These are phyloP conservation scores for Pisolithus thermaeus DNA, from an alignment of 1,284 basidiomycete species.

Conservation along the genomic window DNA sequence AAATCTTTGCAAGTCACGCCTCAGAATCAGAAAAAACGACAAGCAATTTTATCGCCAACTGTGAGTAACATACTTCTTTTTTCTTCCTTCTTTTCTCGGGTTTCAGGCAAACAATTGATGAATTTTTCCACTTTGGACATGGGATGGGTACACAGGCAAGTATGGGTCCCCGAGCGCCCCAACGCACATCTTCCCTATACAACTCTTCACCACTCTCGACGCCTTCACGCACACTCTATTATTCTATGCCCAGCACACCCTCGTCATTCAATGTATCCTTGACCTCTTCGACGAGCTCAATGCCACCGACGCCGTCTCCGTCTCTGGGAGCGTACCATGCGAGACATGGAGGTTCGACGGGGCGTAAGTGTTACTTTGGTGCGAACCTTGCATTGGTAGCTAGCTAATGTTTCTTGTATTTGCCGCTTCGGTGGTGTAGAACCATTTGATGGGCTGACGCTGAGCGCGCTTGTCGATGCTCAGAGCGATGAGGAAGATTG, in stretches of 20 bases:
- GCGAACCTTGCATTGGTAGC: not conserved
- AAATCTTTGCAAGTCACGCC: conserved; percentile 32
- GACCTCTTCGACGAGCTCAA: conserved; percentile 30
- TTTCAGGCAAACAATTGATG: not conserved
- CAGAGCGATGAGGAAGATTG: conserved; percentile 23
- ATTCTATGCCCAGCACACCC: conserved; percentile 34
- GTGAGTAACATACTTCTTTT: conserved; percentile 28
- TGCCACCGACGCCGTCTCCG: conserved; percentile 36
- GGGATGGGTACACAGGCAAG: not conserved
- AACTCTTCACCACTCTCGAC: conserved; percentile 47
- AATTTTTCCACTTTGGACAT: not conserved
- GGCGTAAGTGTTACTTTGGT: conserved; percentile 18
- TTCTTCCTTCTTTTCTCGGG: not conserved
- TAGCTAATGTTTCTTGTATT: conserved; percentile 1
- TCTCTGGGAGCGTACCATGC: conserved; percentile 29
- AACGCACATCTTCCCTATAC: conserved; percentile 49
- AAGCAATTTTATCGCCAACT: conserved; percentile 39
- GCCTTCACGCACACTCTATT: conserved; percentile 38
- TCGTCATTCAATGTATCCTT: conserved; percentile 33
- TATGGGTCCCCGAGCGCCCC: conserved; percentile 42
- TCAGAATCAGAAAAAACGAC: conserved; percentile 33
- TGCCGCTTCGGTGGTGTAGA: conserved; percentile 10
- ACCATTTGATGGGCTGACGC: conserved; percentile 23
- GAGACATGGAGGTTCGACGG: conserved; percentile 22
- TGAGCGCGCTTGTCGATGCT: conserved; percentile 21